Conservation (phyloP, 2,329 filamentous ascomycete species). For the Colletotrichum trifolii region DNA sequence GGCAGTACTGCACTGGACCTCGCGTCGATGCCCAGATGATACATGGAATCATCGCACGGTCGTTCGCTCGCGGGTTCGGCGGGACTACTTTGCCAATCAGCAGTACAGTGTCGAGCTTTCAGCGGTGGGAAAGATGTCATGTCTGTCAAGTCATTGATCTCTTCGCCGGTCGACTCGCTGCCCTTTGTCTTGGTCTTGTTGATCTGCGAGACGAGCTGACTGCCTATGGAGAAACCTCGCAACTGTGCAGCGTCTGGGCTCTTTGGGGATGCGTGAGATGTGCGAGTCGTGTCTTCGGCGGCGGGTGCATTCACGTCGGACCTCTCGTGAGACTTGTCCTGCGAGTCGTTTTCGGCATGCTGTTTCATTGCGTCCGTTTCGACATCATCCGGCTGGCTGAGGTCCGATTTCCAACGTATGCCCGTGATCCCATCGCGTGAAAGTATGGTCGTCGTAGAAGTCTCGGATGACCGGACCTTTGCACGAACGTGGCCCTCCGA, state of each 20-base stretch:
- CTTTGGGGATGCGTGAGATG: background rate
- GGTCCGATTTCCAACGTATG: slow-evolving; percentile 42
- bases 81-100: slow-evolving; percentile 46
- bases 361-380: too few relatives aligned
- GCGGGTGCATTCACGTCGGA: slow-evolving; percentile 14
- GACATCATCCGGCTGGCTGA: too few relatives aligned
- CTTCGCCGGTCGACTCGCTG: background rate
- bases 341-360: too few relatives aligned
- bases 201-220: background rate
- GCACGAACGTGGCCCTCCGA: slow-evolving; percentile 39
- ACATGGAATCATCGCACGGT: slow-evolving; percentile 37
- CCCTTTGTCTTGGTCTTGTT: slow-evolving; percentile 1
- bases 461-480: slow-evolving; percentile 32
- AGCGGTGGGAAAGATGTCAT: slow-evolving; percentile 50
- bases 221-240: slow-evolving; percentile 1
- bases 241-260: background rate
- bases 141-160: background rate
- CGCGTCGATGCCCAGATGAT: slow-evolving; percentile 47
- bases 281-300: background rate
- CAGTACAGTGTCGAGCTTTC: slow-evolving; percentile 45
- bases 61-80: slow-evolving; percentile 11
- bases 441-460: slow-evolving; percentile 42
- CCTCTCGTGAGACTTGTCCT: too few relatives aligned
- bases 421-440: slow-evolving; percentile 45
- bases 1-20: slow-evolving; percentile 36